Conservation (phyloP, 1,139 yeast genomes). For the Debaryomyces nepalensis region DNA sequence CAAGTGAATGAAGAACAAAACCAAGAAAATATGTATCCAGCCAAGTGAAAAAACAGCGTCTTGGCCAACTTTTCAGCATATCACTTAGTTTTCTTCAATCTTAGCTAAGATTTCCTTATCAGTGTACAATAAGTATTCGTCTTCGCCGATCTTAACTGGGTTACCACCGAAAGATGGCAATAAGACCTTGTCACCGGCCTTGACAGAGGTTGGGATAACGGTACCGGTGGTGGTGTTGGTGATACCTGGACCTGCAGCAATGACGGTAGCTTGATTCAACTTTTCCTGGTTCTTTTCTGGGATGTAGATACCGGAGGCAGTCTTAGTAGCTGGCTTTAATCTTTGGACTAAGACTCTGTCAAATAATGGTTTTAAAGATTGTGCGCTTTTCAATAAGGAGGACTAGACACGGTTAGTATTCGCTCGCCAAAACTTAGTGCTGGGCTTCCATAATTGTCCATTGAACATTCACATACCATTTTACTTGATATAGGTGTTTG, state of each 20-base stretch:
- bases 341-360: slow-evolving; percentile 97
- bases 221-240: slow-evolving; percentile 66
- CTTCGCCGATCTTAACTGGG: slow-evolving; percentile 83
- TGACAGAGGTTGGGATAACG: slow-evolving; percentile 70
- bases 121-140: slow-evolving; percentile 76
- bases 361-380: slow-evolving; percentile 86
- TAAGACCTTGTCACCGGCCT: slow-evolving; percentile 89
- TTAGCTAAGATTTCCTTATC: slow-evolving; percentile 95
- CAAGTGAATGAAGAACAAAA: slow-evolving; percentile 1
- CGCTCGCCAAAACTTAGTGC: not conserved
- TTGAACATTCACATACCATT: slow-evolving; percentile 22
- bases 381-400: slow-evolving; percentile 80
- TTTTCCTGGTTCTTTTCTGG: slow-evolving; percentile 97
- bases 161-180: slow-evolving; percentile 92
- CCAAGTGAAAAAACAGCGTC: not conserved
- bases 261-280: slow-evolving; percentile 78
- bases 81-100: slow-evolving; percentile 48
- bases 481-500: slow-evolving; percentile 11
- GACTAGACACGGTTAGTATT: slow-evolving; percentile 24
- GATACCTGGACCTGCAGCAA: slow-evolving; percentile 86
- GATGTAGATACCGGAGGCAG: slow-evolving; percentile 92
- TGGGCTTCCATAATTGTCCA: no score
- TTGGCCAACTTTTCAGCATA: slow-evolving; percentile 5
- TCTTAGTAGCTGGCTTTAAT: slow-evolving; percentile 87
- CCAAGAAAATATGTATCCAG: not conserved